Conservation (phyloP, 495 filamentous ascomycete genomes). For the Trichodelitschia bisporula region DNA sequence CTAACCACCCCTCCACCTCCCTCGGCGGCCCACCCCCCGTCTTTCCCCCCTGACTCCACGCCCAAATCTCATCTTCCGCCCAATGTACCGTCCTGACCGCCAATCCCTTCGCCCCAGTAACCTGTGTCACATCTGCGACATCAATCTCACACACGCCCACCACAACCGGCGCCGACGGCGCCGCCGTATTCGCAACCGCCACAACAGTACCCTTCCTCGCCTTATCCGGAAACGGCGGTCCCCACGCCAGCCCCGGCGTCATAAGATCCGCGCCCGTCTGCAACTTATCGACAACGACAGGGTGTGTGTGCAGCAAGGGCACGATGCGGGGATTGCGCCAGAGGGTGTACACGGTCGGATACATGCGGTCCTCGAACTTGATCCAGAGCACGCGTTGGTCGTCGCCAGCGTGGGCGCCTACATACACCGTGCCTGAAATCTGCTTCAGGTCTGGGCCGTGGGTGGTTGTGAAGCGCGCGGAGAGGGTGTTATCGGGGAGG, state of each 20-base stretch:
- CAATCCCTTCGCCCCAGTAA: constrained; percentile 39
- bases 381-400: constrained; percentile 48
- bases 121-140: constrained; percentile 28
- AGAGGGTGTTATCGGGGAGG: constrained; percentile 36
- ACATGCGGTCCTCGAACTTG: constrained; percentile 37
- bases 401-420: constrained; percentile 27
- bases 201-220: constrained; percentile 38
- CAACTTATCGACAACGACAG: constrained; percentile 36
- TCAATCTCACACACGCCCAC: constrained; percentile 46
- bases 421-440: constrained; percentile 40
- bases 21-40: constrained; percentile 19
- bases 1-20: constrained; percentile 15
- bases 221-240: constrained; percentile 37
- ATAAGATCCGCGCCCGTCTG: constrained; percentile 46
- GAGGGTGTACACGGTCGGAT: constrained; percentile 45
- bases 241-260: constrained; percentile 44
- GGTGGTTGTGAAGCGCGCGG: constrained; percentile 45
- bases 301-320: constrained; percentile 37
- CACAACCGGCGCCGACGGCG: constrained; percentile 33
- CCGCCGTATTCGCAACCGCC: constrained; percentile 37
- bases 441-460: constrained; percentile 37
- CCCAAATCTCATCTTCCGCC: constrained; percentile 52
- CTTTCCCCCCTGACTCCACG: constrained; percentile 30
- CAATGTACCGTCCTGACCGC: constrained; percentile 46
- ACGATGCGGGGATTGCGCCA: constrained; percentile 39